phyloP scores from a whole-genome alignment of 257 asterid species.

The Osmanthus fragrans region DNA sequence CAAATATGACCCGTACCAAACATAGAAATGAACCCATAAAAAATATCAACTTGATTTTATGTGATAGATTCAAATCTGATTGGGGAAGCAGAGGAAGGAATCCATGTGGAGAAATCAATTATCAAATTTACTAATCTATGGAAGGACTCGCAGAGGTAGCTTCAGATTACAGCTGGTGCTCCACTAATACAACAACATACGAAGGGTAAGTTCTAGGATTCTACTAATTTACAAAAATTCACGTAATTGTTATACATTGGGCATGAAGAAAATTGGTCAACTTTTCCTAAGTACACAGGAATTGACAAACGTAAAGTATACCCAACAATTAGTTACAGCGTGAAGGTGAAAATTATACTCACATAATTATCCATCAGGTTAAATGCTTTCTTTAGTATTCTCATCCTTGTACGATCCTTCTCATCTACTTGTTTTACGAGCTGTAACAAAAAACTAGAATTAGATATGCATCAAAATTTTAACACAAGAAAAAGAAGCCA shows the following conservation, averaged over 20 bases:
- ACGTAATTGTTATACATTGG: background rate
- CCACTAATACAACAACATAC: background rate
- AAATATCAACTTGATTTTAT: constrained; percentile 14
- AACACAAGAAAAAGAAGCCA: background rate
- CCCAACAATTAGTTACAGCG: constrained; percentile 10
- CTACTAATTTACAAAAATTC: constrained; percentile 14
- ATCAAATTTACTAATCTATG: background rate
- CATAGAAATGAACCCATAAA: background rate
- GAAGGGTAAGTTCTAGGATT: background rate
- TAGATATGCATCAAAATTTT: constrained; percentile 17
- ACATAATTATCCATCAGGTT: constrained; percentile 63
- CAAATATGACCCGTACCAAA: background rate
- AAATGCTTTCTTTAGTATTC: constrained; percentile 87
- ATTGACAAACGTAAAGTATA: constrained; percentile 3
- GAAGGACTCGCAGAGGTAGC: background rate
- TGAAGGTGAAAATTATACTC: constrained; percentile 39
- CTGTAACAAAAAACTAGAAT: constrained; percentile 38
- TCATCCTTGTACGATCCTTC: constrained; percentile 69
- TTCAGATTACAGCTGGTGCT: background rate
- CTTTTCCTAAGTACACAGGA: constrained; percentile 12
- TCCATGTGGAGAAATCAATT: constrained; percentile 15
- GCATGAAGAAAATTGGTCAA: constrained; percentile 12
- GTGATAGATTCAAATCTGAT: background rate
- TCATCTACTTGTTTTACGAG: constrained; percentile 89
- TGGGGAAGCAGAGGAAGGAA: background rate